Base-by-base conservation (phyloP, 805 yeast genomes). In the Hanseniaspora osmophila region DNA sequence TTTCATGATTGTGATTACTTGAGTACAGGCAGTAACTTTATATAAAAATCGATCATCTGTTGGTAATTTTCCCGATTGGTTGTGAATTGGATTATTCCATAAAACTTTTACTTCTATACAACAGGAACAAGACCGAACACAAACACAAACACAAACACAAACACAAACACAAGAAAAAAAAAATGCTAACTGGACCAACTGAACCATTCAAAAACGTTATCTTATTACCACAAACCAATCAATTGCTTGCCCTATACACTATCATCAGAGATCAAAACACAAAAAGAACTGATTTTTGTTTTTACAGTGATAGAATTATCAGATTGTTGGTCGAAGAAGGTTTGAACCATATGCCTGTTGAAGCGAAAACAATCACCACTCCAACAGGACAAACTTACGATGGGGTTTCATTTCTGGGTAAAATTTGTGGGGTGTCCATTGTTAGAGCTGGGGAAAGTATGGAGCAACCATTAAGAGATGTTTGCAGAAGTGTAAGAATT, bases 381-480 rank as follows among this genome's bases (percentile, higher is more conserved):
- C 90, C 94, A 41, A 78, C 92, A 11, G 81, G 80, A 44, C 72
- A 77, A 51, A 64, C 66, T 35, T 86, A 75, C 61, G 71, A 75
- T 3, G 99, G 99, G 12, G 80, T 81, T 47, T 70, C 72, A 48
- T 90, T 90, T 62, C 67, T 77, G 57, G 97, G 98, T 40, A 87
- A 85, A 64, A 92, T 92, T 49, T 90, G 97, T 62, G 99, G 99
- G 52, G 99, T 92, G 33, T 86, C 96, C 15, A 92, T 92, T 60
- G 94, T 92, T 56, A 75, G 99, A 61, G 99, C 99, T 5, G 99
- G 99, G 53, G 99, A 92, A 65, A 82, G 94, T 40, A 92, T 92
- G 99, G 99, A 92, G 65, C 94, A 86, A 71, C 98, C 97, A 32
- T 70, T 92, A 52, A 78, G 99, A 63, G 97, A 90, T 62, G 90